phyloP scores from a whole-genome alignment of 2,329 filamentous ascomycete genomes.

The Cladophialophora carrionii region DNA sequence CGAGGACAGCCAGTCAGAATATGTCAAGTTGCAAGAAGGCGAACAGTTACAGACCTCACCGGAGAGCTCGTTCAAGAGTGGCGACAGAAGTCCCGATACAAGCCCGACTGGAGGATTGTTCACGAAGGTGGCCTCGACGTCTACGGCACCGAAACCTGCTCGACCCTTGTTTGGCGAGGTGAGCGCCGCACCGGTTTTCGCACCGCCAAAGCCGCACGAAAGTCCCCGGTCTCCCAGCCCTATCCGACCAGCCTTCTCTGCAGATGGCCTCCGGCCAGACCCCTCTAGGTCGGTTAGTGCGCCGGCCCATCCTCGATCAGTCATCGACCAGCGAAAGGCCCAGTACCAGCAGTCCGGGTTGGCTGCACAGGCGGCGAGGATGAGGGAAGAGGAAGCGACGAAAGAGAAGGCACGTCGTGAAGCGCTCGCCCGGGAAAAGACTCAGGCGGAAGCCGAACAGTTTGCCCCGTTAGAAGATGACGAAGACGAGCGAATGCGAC shows the following conservation, averaged over 20 bases:
- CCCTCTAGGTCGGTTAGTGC: slow-evolving; percentile 46
- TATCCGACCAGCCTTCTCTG: slow-evolving; percentile 43
- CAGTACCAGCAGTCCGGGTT: slow-evolving; percentile 41
- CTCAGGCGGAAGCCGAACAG: slow-evolving; percentile 41
- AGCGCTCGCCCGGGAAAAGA: slow-evolving; percentile 26
- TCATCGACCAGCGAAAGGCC: slow-evolving; percentile 48
- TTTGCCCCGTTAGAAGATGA: slow-evolving; percentile 51
- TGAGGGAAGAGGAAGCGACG: slow-evolving; percentile 33
- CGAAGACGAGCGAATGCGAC: slow-evolving; percentile 53
- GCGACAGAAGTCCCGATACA: slow-evolving; percentile 45
- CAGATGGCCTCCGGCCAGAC: slow-evolving; percentile 42
- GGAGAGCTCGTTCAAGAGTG: slow-evolving; percentile 51
- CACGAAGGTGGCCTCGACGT: slow-evolving; percentile 44
- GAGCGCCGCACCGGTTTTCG: slow-evolving; percentile 44
- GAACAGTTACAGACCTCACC: slow-evolving; percentile 48
- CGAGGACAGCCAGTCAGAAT: slow-evolving; percentile 46
- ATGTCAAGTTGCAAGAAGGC: slow-evolving; percentile 32
- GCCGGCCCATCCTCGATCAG: slow-evolving; percentile 45
- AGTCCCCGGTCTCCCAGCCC: slow-evolving; percentile 53
- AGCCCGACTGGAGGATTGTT: slow-evolving; percentile 49
- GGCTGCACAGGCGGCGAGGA: slow-evolving; percentile 33
- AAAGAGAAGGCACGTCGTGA: slow-evolving; percentile 36
- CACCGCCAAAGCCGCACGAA: slow-evolving; percentile 45
- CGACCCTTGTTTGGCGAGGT: slow-evolving; percentile 52
- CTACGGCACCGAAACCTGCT: slow-evolving; percentile 39